Evolutionary conservation across 352 stramenopile genomes (phyloP), one percentile per base, ranked within the genome.

Genomic region (Pythium phragmiticola): DNA sequence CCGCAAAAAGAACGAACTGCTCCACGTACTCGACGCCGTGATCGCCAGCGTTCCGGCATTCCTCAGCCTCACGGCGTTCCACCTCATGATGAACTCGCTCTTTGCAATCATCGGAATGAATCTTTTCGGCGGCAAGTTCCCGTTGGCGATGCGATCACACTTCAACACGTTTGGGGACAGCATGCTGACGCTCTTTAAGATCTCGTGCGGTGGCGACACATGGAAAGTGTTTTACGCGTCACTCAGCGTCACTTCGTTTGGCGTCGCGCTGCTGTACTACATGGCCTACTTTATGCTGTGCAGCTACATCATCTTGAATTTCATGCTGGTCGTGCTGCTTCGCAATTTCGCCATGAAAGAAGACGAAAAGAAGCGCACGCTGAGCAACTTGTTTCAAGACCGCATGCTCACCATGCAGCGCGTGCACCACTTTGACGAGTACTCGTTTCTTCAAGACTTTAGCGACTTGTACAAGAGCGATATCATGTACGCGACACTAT

Each of bases 41-140:
- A 70, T 93, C 12, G 67, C 76, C 3, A 92, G 80, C 57, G 68
- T 91, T 0, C 84, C 84, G 2, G 78, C 80, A 5, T 89, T 95
- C 46, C 41, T 92, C 34, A 89, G 82, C 28, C 67, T 90, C 7
- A 73, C 76, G 13, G 65, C 69, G 0, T 91, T 91, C 47, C 71
- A 91, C 53, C 1, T 88, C 0, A 58, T 93, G 8, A 67, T 91
- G 12, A 90, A 84, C 58, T 87, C 80, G 33, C 69, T 95, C 6
- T 95, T 95, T 68, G 86, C 82, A n/a, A 77, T 93, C 6, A 68
- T 95, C 12, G 86, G 84, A 9, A 93, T 93, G 86, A 88, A 90
- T 57, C 57, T 93, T 8, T 95, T 92, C 39, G 82, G 79, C 28
- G 84, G 84, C 19, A 88, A 82, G 49, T 92, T 93, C 34, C 86